These are phyloP conservation scores for Colletotrichum sp. DNA, from an alignment of 2,329 filamentous ascomycete genomes.

Conservation along the genomic window DNA sequence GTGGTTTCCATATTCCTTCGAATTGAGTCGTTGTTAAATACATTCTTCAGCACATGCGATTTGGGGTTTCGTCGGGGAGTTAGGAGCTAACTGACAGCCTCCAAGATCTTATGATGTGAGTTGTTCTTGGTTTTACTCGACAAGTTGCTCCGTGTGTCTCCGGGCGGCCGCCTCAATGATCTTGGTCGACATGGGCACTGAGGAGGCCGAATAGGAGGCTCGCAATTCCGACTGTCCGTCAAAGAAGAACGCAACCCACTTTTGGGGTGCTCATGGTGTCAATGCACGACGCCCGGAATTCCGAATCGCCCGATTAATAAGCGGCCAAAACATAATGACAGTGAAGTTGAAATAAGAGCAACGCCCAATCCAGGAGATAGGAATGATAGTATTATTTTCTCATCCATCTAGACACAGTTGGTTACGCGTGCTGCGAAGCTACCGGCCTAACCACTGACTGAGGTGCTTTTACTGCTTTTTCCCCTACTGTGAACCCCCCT, in stretches of 20 bases:
- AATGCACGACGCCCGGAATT: not conserved
- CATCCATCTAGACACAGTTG: too few species aligned
- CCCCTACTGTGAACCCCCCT: too few species aligned
- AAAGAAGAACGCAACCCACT: not conserved
- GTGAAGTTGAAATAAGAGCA: not conserved
- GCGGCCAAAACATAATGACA: not conserved
- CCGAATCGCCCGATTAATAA: not conserved
- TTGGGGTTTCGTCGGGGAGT: not conserved
- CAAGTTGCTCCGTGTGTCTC: not conserved
- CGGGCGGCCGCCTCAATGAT: not conserved
- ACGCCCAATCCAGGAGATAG: not conserved
- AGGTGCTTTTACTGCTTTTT: too few species aligned
- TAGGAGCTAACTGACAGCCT: not conserved
- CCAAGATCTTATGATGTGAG: not conserved
- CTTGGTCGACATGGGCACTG: not conserved
- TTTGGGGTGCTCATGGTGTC: not conserved
- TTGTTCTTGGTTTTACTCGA: not conserved
- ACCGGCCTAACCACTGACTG: too few species aligned
- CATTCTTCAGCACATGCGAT: not conserved
- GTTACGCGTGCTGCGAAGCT: too few species aligned
- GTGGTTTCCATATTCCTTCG: not conserved
- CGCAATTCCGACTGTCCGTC: not conserved
- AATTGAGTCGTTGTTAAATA: not conserved
- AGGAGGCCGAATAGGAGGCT: not conserved
- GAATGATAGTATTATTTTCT: not conserved